These are phyloP conservation scores for Scleromitrula shiraiana DNA, from an alignment of 2,329 filamentous ascomycete species.

Conservation along the genomic window DNA sequence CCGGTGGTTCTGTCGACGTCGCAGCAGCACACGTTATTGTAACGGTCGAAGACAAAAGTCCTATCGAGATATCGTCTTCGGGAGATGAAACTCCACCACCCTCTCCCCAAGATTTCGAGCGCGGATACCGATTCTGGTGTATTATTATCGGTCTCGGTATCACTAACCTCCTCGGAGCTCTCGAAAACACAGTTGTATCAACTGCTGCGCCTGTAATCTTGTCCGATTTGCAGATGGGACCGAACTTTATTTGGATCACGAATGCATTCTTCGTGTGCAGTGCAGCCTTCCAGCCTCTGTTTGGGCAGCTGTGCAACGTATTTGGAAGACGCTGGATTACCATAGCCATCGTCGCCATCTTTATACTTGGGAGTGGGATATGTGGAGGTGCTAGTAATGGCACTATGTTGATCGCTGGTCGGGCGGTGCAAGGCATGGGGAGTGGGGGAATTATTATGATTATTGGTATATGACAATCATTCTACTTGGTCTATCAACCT, in stretches of 20 bases:
- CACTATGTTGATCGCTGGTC: constrained; percentile 41
- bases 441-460: constrained; percentile 35
- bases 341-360: constrained; percentile 37
- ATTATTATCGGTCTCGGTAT: constrained; percentile 19
- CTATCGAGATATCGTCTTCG: no score
- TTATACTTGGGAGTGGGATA: constrained; percentile 45
- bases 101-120: no score
- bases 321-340: constrained; percentile 41
- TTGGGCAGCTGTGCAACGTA: constrained; percentile 43
- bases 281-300: constrained; percentile 10
- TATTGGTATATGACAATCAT: neutral
- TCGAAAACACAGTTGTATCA: constrained; percentile 43
- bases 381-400: constrained; percentile 38
- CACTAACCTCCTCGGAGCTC: constrained; percentile 18
- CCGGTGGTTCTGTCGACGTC: no score
- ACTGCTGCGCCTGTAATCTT: constrained; percentile 51
- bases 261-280: constrained; percentile 54
- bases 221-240: constrained; percentile 38
- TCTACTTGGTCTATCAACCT: neutral
- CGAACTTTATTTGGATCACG: constrained; percentile 63
- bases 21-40: no score
- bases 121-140: no score
- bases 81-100: no score
- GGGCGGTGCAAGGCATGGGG: constrained; percentile 19
- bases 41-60: no score